Evolutionary conservation across 2,329 filamentous ascomycete species (phyloP).

Genomic region (Gnomoniopsis smithogilvyi): DNA sequence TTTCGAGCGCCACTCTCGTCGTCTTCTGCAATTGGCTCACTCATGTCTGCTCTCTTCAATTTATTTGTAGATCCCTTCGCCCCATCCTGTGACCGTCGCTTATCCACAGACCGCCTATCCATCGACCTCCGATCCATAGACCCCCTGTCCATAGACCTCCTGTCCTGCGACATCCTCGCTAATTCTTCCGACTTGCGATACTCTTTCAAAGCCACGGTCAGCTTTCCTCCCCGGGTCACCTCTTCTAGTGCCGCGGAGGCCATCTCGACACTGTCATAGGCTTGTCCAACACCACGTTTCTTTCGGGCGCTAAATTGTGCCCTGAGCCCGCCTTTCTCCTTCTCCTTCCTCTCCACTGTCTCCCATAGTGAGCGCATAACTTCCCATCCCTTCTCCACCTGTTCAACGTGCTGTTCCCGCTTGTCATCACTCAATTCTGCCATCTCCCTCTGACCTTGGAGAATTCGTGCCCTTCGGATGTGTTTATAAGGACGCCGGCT

Average conservation of each 20-base stretch:
- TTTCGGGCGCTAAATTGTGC: constrained; percentile 31
- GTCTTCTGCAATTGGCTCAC: constrained; percentile 1
- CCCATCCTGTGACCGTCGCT: not conserved
- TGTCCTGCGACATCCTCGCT: not conserved
- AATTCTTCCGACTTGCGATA: constrained; percentile 20
- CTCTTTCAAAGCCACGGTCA: constrained; percentile 31
- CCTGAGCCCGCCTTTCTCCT: constrained; percentile 31
- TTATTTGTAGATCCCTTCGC: not conserved
- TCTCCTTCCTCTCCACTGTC: constrained; percentile 34
- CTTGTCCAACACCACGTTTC: constrained; percentile 37
- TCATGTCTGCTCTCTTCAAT: not conserved
- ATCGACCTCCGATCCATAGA: not conserved
- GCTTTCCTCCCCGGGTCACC: constrained; percentile 39
- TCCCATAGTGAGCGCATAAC: constrained; percentile 38
- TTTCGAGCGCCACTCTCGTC: not conserved
- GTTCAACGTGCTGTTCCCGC: constrained; percentile 25
- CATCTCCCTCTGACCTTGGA: constrained; percentile 52
- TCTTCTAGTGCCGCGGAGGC: constrained; percentile 44
- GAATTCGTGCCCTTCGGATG: constrained; percentile 55
- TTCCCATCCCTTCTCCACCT: constrained; percentile 38
- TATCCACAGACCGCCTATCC: not conserved
- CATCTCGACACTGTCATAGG: constrained; percentile 47
- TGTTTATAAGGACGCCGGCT: constrained; percentile 49
- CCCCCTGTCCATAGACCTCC: not conserved
- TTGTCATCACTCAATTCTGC: constrained; percentile 31